These are phyloP conservation scores for Fraxinus albicans DNA, from an alignment of 305 asterid genomes.

Conservation along the genomic window DNA sequence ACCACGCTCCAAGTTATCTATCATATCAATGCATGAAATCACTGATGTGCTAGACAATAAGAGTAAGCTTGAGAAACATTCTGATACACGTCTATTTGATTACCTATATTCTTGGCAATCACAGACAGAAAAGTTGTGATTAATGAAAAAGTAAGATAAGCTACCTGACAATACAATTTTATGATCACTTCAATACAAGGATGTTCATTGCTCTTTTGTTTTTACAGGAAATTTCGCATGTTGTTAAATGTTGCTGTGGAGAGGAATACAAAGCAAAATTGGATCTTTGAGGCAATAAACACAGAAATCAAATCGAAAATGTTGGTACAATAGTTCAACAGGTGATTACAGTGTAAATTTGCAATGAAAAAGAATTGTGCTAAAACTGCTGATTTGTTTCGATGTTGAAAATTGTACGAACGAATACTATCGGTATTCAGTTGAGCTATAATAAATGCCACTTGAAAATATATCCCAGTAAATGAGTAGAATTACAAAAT, in stretches of 20 bases:
- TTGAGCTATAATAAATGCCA: not conserved
- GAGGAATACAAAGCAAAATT: constrained; percentile 54
- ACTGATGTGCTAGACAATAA: not conserved
- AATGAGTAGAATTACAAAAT: not conserved
- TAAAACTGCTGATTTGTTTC: constrained; percentile 1
- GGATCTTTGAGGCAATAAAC: constrained; percentile 27
- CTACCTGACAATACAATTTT: not conserved
- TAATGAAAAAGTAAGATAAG: not conserved
- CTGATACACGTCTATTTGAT: constrained; percentile 2
- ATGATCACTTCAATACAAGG: constrained; percentile 10
- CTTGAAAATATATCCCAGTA: not conserved
- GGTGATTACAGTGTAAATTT: constrained; percentile 10
- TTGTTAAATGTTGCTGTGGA: constrained; percentile 70
- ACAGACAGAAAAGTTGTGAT: not conserved
- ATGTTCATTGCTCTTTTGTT: constrained; percentile 7
- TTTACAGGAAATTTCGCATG: constrained; percentile 60
- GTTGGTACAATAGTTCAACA: constrained; percentile 20
- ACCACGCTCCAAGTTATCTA: constrained; percentile 1
- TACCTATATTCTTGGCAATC: constrained; percentile 2
- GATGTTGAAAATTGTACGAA: constrained; percentile 10
- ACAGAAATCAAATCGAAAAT: constrained; percentile 12
- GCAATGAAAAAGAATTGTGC: constrained; percentile 7
- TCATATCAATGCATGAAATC: not conserved
- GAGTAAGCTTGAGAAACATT: constrained; percentile 1
- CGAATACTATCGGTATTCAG: not conserved